Base-by-base conservation (phyloP, 768 basidiomycete genomes). In the Termitomyces sp. region DNA sequence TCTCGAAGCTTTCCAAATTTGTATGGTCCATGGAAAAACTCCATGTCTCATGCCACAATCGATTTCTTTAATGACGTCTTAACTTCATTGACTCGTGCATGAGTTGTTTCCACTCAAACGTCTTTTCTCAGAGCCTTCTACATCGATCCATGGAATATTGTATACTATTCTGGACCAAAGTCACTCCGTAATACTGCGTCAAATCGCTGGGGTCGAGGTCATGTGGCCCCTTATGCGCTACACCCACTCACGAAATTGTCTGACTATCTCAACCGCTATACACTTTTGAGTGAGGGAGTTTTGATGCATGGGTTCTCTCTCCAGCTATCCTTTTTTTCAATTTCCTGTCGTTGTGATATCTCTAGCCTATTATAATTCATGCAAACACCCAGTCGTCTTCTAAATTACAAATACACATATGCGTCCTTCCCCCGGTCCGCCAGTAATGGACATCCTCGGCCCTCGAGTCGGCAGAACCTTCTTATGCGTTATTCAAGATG, bases 401-500 rank as follows among this genome's bases (percentile, higher is more conserved):
- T 32, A n/a, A n/a, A n/a, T 41, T 41, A 54, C 41, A 6, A 29
- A 9, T 52, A 5, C 27, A 16, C 20, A 55, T 34, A 24, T 14
- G 43, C 18, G 9, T 46, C 26, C 31, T 36, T 24, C 53, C 2
- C 16, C 16, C 53, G 53, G 53, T 32, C 53, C 53, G 53, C 43
- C 31, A 20, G 16, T 29, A 43, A 51, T 57, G 34, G 26, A 42
- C 14, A 37, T 16, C 22, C 24, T 52, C 57, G 50, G 57, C 43
- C 57, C 20, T 53, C 57, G 52, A 53, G 52, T 53, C 57, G 52
- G 57, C 57, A 58, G 51, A 53, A 60, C 3, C 34, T 42, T 42
- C 20, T 3, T 39, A 22, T 18, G 16, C 6, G 18, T 8, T 36
- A 48, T 22, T 32, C 22, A 48, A 51, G 46, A 53, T 41, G 29